Evolutionary conservation across 257 asterid genomes (phyloP).

Genomic region (Solanum lycopersicoides): DNA sequence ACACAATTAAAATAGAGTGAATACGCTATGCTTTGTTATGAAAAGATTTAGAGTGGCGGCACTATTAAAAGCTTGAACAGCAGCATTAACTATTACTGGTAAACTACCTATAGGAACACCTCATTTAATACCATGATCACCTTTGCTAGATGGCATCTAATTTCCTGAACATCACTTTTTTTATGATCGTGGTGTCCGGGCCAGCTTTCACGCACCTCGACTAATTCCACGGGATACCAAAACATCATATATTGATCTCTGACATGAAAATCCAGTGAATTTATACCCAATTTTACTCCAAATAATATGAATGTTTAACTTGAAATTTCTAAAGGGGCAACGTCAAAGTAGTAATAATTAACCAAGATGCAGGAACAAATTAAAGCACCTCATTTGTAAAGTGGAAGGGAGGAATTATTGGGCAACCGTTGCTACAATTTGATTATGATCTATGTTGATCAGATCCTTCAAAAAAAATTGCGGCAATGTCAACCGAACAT

Average conservation of each 20-base stretch:
- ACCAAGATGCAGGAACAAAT: background rate
- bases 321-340: background rate
- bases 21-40: background rate
- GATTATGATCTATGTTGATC: background rate
- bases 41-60: background rate
- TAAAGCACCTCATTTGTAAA: background rate
- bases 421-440: background rate
- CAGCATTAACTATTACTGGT: background rate
- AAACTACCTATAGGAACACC: background rate
- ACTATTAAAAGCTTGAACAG: background rate
- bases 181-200: background rate
- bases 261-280: background rate
- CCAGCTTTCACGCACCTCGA: background rate
- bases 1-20: background rate
- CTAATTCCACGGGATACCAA: background rate
- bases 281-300: background rate
- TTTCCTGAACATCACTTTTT: background rate
- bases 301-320: background rate
- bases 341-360: background rate
- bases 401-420: background rate
- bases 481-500: background rate
- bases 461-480: background rate
- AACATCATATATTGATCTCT: background rate
- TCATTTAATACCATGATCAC: background rate
- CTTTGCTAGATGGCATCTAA: background rate